These are phyloP conservation scores for Fusarium zealandicum DNA, from an alignment of 2,329 filamentous ascomycete genomes.

Conservation along the genomic window DNA sequence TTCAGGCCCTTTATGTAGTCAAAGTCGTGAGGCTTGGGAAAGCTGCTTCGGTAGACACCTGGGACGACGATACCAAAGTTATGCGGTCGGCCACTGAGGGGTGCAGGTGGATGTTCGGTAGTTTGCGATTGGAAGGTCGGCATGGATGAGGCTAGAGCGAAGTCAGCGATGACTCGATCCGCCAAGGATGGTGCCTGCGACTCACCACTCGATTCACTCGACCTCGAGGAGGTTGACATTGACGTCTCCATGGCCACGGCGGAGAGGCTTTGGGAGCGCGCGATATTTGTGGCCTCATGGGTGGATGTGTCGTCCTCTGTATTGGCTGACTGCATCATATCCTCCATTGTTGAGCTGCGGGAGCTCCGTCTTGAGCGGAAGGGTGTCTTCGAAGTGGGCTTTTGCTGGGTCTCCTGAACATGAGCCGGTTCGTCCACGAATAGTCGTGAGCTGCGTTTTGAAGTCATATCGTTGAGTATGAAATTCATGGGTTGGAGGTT, in stretches of 20 bases:
- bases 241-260: conserved; percentile 22
- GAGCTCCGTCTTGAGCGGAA: conserved; percentile 44
- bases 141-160: conserved; percentile 26
- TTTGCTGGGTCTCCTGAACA: conserved; percentile 17
- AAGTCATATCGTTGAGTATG: conserved; percentile 26
- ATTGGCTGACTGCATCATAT: conserved; percentile 26
- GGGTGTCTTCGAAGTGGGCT: conserved; percentile 23
- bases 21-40: conserved; percentile 75
- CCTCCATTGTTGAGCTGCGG: conserved; percentile 42
- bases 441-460: conserved; percentile 35
- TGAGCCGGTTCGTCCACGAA: conserved; percentile 31
- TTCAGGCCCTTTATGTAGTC: conserved; percentile 71
- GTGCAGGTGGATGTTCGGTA: conserved; percentile 32
- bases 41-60: conserved; percentile 83
- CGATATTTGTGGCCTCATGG: conserved; percentile 25
- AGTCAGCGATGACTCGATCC: conserved; percentile 12
- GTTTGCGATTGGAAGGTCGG: conserved; percentile 21
- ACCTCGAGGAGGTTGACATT: conserved; percentile 14
- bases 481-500: conserved; percentile 10
- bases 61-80: conserved; percentile 82
- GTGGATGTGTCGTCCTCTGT: conserved; percentile 35
- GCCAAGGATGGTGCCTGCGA: background rate
- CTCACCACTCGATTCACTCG: conserved; percentile 34
- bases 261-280: conserved; percentile 28
- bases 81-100: conserved; percentile 53